phyloP scores from a whole-genome alignment of 768 basidiomycete genomes.

The Pleurotus pulmonarius region DNA sequence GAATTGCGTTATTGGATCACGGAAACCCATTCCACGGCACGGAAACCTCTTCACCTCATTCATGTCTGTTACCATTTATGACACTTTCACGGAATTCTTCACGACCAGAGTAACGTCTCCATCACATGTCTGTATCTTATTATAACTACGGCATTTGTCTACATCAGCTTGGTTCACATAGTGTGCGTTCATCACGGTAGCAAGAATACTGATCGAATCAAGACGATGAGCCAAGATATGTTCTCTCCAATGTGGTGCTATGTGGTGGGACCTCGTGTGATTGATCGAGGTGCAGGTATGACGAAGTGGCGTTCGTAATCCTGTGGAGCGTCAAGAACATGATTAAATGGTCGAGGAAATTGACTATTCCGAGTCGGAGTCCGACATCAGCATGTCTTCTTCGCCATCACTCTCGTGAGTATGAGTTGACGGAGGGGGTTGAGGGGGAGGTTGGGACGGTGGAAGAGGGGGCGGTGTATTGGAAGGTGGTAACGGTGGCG shows the following conservation, averaged over 20 bases:
- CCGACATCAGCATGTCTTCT: constrained; percentile 34
- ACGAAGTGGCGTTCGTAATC: too few species aligned
- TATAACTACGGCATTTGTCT: background rate
- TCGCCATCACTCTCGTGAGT: constrained; percentile 14
- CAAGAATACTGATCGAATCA: too few species aligned
- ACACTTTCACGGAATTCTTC: too few species aligned
- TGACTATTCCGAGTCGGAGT: constrained; percentile 8
- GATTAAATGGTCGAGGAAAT: too few species aligned
- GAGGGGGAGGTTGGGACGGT: constrained; percentile 9
- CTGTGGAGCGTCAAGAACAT: too few species aligned
- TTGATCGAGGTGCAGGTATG: too few species aligned
- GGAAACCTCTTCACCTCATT: background rate
- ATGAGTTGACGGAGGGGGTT: background rate
- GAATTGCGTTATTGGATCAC: background rate
- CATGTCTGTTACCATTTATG: background rate
- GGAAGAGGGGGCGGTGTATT: constrained; percentile 13
- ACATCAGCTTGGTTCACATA: constrained; percentile 2
- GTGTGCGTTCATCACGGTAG: too few species aligned
- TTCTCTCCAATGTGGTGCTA: too few species aligned
- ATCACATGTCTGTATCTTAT: background rate
- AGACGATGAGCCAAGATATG: too few species aligned
- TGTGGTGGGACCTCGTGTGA: too few species aligned
- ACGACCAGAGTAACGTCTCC: background rate
- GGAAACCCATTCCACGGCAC: constrained; percentile 1
- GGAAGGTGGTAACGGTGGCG: constrained; percentile 12